phyloP scores from a whole-genome alignment of 192 early-diverging fungal genomes.

The Backusella mclennaniae region DNA sequence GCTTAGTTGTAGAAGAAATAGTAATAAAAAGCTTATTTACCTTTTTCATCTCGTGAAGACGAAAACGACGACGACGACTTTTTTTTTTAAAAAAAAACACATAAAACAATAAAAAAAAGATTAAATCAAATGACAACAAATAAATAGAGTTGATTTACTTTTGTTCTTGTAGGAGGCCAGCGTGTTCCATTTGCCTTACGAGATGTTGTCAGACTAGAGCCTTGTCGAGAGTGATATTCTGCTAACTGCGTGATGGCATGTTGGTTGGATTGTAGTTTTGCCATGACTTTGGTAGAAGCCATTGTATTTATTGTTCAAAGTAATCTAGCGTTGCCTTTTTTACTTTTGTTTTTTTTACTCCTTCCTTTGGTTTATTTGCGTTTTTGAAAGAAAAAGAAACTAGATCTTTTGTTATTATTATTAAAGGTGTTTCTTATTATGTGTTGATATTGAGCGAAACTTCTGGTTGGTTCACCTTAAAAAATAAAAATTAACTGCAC shows the following conservation, averaged over 20 bases:
- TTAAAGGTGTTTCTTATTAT: background rate
- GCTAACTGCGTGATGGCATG: slow-evolving; percentile 28
- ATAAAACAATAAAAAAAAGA: background rate
- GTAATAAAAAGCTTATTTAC: slow-evolving; percentile 3
- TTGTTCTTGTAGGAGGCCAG: background rate
- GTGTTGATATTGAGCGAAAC: background rate
- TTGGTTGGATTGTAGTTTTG: slow-evolving; percentile 28
- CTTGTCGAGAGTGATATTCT: slow-evolving; percentile 25
- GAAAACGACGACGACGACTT: background rate
- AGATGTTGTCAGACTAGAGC: slow-evolving; percentile 3
- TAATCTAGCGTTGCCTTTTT: background rate
- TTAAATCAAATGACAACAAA: background rate
- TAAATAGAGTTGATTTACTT: background rate
- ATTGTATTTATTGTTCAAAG: background rate
- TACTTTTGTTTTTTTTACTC: background rate
- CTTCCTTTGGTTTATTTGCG: background rate
- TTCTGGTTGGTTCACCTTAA: background rate
- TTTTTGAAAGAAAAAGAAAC: background rate
- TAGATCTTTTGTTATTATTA: no score
- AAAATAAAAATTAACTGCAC: background rate
- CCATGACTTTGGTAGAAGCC: slow-evolving; percentile 32
- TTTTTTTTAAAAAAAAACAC: background rate
- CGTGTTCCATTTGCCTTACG: slow-evolving; percentile 4
- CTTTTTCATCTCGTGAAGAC: slow-evolving; percentile 19
- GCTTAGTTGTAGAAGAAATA: background rate